phyloP scores from a whole-genome alignment of 345 rosid genomes.

The Gossypium thurberi region DNA sequence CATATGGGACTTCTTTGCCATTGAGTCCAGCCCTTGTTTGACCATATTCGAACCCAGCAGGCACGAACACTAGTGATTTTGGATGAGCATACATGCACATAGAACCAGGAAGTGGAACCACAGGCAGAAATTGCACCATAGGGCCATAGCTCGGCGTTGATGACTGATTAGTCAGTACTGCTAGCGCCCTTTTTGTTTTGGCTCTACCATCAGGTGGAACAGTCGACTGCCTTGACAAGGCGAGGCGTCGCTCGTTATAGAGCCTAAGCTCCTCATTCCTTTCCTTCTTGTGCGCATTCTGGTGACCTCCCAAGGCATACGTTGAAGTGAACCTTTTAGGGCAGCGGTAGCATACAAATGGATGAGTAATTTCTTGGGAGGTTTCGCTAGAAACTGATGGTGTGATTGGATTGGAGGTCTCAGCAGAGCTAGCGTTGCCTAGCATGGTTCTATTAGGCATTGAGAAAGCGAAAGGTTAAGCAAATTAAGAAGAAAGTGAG shows the following conservation, averaged over 20 bases:
- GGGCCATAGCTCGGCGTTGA: not conserved
- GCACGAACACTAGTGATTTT: not conserved
- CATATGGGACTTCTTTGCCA: not conserved
- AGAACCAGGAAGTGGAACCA: not conserved
- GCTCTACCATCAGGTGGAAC: not conserved
- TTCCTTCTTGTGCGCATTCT: constrained; percentile 2
- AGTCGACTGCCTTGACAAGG: not conserved
- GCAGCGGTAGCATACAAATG: not conserved
- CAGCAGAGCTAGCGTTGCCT: not conserved
- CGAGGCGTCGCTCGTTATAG: not conserved
- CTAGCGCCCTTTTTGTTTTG: not conserved
- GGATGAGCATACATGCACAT: not conserved
- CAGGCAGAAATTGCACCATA: not conserved
- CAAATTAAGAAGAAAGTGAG: not conserved
- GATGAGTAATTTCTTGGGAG: not conserved
- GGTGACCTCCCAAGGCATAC: constrained; percentile 2
- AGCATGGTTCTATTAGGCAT: not conserved
- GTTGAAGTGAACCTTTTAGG: not conserved
- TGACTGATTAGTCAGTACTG: not conserved
- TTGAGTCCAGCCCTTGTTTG: not conserved
- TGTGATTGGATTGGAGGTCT: not conserved
- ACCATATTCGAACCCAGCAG: not conserved
- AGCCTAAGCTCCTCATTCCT: not conserved
- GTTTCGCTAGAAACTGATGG: not conserved
- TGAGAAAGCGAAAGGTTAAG: not conserved